Conservation (phyloP, 1,284 basidiomycete genomes). For the Pyrrhoderma lamaoense region DNA sequence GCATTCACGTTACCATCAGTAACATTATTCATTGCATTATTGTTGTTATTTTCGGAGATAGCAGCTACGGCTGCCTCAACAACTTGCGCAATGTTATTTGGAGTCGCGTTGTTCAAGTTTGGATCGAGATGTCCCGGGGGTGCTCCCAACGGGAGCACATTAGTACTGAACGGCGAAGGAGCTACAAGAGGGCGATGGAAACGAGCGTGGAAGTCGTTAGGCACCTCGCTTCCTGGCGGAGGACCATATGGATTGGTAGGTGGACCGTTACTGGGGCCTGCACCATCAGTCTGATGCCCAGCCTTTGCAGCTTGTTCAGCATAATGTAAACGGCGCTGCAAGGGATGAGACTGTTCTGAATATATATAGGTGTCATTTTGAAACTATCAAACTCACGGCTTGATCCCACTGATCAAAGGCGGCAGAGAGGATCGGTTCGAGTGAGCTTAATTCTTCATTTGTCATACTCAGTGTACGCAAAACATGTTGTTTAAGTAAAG, state of each 20-base stretch:
- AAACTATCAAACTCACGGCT: slow-evolving; percentile 40
- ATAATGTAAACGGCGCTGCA: slow-evolving; percentile 57
- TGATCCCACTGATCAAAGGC: slow-evolving; percentile 80
- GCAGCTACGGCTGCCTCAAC: too few relatives aligned
- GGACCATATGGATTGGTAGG: slow-evolving; percentile 5
- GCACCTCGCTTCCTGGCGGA: slow-evolving; percentile 23
- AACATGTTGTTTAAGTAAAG: slow-evolving; percentile 64
- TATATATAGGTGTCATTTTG: too few relatives aligned
- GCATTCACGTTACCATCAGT: background rate
- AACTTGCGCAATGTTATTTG: too few relatives aligned
- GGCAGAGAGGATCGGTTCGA: slow-evolving; percentile 71
- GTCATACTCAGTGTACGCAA: slow-evolving; percentile 64
- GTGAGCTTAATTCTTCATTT: slow-evolving; percentile 65
- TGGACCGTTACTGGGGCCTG: background rate
- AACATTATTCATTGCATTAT: background rate
- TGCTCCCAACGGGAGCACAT: background rate
- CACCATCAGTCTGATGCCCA: slow-evolving; percentile 18
- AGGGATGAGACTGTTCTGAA: background rate
- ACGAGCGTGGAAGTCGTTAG: slow-evolving; percentile 61
- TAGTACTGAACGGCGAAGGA: slow-evolving; percentile 54
- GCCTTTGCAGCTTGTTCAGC: slow-evolving; percentile 48
- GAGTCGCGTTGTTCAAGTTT: background rate
- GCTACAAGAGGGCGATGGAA: slow-evolving; percentile 60
- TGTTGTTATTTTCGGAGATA: background rate
- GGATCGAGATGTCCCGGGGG: slow-evolving; percentile 11